These are phyloP conservation scores for Trichosanthes cucumerina DNA, from an alignment of 306 rosid species.

Conservation along the genomic window DNA sequence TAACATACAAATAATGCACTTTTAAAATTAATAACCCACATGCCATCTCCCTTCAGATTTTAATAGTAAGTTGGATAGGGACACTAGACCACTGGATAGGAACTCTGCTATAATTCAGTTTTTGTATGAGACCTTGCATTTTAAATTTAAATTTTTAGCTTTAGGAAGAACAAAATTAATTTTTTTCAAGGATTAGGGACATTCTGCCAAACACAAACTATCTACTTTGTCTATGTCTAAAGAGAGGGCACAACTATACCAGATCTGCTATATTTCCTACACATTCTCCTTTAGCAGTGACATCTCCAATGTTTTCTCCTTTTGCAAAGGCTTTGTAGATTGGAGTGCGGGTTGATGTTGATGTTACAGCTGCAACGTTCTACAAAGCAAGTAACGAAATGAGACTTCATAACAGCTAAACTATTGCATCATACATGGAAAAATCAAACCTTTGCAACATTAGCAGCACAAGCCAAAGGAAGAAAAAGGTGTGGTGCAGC, in stretches of 20 bases:
- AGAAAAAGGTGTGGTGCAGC: slow-evolving; percentile 88
- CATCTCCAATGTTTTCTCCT: slow-evolving; percentile 99
- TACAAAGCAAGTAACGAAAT: slow-evolving; percentile 24
- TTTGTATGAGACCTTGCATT: background rate
- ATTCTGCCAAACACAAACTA: background rate
- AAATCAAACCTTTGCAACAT: slow-evolving; percentile 65
- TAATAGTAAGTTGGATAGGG: too few relatives aligned
- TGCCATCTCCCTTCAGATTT: too few relatives aligned
- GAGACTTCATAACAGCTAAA: slow-evolving; percentile 15
- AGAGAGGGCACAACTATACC: slow-evolving; percentile 44
- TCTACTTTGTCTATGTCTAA: background rate
- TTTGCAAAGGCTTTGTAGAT: slow-evolving; percentile 97
- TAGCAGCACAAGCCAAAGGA: slow-evolving; percentile 99
- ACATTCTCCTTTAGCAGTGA: slow-evolving; percentile 98
- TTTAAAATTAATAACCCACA: too few relatives aligned
- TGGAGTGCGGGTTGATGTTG: slow-evolving; percentile 96
- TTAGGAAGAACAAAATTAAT: background rate
- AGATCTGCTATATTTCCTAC: slow-evolving; percentile 94
- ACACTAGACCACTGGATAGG: too few relatives aligned
- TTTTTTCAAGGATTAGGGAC: background rate
- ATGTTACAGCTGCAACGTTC: slow-evolving; percentile 97
- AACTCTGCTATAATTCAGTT: background rate
- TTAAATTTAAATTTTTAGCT: background rate
- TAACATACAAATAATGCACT: too few relatives aligned
- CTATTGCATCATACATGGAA: background rate